Evolutionary conservation across 176 grass and related monocot species (phyloP).

Genomic region (Oryza glaberrima): DNA sequence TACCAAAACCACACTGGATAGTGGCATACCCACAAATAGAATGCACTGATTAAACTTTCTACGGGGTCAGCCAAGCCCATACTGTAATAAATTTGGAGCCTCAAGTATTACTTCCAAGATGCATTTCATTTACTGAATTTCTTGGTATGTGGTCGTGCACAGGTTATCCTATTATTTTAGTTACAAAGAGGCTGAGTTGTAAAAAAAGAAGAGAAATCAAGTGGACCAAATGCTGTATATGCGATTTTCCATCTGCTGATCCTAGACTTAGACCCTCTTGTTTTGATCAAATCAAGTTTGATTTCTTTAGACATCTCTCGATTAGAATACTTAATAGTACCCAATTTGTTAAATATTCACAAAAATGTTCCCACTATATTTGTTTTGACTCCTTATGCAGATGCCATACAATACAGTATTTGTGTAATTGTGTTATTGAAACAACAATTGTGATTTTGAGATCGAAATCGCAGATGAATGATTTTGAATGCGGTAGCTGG

Average conservation of each 20-base stretch:
- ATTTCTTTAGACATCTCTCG: neutral
- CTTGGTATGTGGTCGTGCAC: neutral
- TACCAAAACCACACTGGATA: too few relatives aligned
- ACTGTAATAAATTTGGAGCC: too few relatives aligned
- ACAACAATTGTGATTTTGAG: slow-evolving; percentile 12
- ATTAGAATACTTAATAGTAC: slow-evolving; percentile 9
- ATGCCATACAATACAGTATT: neutral
- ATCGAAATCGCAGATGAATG: slow-evolving; percentile 14
- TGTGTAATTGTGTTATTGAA: neutral
- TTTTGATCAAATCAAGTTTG: neutral
- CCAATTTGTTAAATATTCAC: neutral
- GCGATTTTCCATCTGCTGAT: slow-evolving; percentile 3
- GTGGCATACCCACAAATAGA: too few relatives aligned
- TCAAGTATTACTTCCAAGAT: too few relatives aligned
- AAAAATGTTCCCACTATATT: slow-evolving; percentile 26
- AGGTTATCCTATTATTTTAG: neutral
- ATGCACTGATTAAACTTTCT: too few relatives aligned
- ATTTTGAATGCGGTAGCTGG: slow-evolving; percentile 27
- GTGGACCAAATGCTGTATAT: slow-evolving; percentile 1
- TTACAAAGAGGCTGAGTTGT: neutral
- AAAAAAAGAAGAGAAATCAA: slow-evolving; percentile 7
- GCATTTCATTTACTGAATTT: slow-evolving; percentile 5
- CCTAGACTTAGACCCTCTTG: neutral
- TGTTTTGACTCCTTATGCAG: slow-evolving; percentile 1
- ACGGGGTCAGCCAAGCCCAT: too few relatives aligned